Percentiles rank a stretch among this genome's conserved stretches.
Conservation (phyloP, 352 stramenopile species). For the Globisporangium splendens region DNA sequence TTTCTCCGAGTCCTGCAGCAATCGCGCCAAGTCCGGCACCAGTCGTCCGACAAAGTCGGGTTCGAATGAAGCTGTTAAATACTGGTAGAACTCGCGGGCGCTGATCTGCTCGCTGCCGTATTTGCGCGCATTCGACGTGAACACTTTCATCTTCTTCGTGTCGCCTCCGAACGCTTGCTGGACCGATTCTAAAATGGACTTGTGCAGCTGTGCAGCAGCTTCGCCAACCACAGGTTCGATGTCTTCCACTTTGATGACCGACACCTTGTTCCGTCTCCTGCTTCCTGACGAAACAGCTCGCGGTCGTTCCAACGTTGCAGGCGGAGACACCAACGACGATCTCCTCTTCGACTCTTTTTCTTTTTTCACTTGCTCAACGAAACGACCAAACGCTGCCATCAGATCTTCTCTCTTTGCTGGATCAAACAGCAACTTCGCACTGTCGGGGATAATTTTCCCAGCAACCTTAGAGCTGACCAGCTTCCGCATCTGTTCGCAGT, state of each 20-base stretch:
- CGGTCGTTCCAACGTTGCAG: constrained; percentile 19
- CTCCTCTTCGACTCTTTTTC: constrained; percentile 79
- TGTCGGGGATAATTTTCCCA: constrained; percentile 70
- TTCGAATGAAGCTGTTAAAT: constrained; percentile 88
- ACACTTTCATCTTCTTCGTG: constrained; percentile 82
- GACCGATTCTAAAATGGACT: constrained; percentile 79
- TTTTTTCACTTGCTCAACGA: constrained; percentile 62
- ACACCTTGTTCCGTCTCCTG: constrained; percentile 37
- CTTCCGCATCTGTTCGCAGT: constrained; percentile 60
- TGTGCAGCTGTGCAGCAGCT: constrained; percentile 75
- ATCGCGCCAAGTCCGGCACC: constrained; percentile 77
- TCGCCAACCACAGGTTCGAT: constrained; percentile 83
- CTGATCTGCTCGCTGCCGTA: constrained; percentile 84
- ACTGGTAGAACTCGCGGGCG: constrained; percentile 87
- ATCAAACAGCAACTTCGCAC: constrained; percentile 61
- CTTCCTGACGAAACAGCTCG: constrained; percentile 37
- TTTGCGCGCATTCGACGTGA: constrained; percentile 81
- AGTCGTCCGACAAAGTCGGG: constrained; percentile 83
- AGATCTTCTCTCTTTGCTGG: constrained; percentile 50
- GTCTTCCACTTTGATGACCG: constrained; percentile 65
- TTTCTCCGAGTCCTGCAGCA: constrained; percentile 83
- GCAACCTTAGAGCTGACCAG: constrained; percentile 74
- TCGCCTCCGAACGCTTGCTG: constrained; percentile 70
- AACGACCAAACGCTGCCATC: constrained; percentile 54
- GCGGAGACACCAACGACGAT: constrained; percentile 28